phyloP scores from a whole-genome alignment of 163 green algal species.

The Scenedesmus sp. region DNA sequence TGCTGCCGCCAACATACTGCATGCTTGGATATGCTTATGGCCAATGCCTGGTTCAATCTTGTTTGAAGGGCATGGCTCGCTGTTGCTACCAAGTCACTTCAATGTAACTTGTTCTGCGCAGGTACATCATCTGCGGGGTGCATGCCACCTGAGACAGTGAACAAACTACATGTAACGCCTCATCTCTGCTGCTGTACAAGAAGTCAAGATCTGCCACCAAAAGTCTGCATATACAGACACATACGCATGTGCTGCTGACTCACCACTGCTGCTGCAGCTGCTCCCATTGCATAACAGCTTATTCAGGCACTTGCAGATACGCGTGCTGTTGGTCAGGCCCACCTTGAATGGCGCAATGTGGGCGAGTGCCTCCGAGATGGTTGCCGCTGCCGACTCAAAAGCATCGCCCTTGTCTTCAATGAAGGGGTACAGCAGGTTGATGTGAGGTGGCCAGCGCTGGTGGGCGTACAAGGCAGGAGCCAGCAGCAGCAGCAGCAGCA shows the following conservation, averaged over 20 bases:
- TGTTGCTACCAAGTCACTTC: no score
- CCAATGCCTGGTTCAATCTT: no score
- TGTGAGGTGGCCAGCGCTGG: conserved; percentile 63
- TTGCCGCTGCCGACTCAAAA: conserved; percentile 58
- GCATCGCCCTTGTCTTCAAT: conserved; percentile 49
- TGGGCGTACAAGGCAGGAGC: not conserved
- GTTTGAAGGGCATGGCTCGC: no score
- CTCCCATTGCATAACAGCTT: not conserved
- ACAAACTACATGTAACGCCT: no score
- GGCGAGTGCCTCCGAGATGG: conserved; percentile 41
- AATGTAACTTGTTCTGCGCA: no score
- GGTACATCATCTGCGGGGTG: no score
- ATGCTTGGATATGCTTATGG: no score
- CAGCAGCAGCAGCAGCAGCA: not conserved
- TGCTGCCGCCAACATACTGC: no score
- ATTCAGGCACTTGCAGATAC: not conserved
- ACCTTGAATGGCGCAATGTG: conserved; percentile 64
- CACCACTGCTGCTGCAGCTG: not conserved
- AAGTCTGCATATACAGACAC: no score
- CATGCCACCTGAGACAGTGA: no score
- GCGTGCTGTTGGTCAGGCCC: not conserved
- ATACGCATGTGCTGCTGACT: not conserved
- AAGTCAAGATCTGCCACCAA: no score
- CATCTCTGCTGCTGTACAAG: no score
- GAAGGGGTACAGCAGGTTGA: conserved; percentile 84